These are phyloP conservation scores for Neurospora sp. DNA, from an alignment of 495 filamentous ascomycete species.

Conservation along the genomic window DNA sequence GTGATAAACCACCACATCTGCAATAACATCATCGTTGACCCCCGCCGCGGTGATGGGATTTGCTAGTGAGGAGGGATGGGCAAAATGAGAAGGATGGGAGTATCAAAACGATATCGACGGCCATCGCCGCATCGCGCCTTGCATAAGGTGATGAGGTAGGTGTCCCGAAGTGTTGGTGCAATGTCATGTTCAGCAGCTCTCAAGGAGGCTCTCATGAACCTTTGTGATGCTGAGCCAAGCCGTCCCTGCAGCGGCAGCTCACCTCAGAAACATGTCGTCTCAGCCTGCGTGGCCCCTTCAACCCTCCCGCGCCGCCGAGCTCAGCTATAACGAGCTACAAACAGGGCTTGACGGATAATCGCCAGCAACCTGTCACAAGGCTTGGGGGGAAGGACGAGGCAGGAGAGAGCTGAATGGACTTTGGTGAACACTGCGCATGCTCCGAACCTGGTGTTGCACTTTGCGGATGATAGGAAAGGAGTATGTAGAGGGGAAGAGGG, in stretches of 20 bases:
- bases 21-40: neutral
- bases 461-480: neutral
- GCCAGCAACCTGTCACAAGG: neutral
- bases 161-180: neutral
- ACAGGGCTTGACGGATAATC: neutral
- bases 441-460: neutral
- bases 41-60: neutral
- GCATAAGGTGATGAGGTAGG: neutral
- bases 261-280: neutral
- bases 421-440: neutral
- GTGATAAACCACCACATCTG: neutral
- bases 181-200: neutral
- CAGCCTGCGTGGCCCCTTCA: neutral
- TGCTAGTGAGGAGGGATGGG: neutral
- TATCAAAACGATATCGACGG: neutral
- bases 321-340: neutral
- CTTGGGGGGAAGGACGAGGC: neutral
- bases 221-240: neutral
- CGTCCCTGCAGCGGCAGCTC: neutral
- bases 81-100: neutral
- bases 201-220: neutral
- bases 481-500: neutral
- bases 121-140: neutral
- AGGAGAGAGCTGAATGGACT: neutral
- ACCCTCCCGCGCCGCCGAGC: neutral